These are phyloP conservation scores for Vicia faba DNA, from an alignment of 306 rosid genomes.

Conservation along the genomic window DNA sequence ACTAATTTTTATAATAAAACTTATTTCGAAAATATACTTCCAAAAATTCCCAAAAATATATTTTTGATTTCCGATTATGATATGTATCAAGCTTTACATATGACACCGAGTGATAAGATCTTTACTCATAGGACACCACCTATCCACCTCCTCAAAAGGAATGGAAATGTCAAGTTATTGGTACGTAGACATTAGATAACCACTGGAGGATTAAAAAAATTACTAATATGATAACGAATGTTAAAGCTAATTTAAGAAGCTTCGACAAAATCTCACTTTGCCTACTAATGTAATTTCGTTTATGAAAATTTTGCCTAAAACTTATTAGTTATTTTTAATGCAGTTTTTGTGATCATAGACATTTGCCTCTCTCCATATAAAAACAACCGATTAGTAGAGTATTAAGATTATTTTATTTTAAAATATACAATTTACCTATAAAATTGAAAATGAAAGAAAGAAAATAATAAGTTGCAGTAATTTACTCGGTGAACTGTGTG, in stretches of 20 bases:
- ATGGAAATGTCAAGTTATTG: no score
- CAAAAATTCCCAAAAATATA: no score
- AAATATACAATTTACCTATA: background rate
- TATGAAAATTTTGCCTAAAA: background rate
- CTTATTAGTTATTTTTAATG: background rate
- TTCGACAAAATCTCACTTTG: background rate
- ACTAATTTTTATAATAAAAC: no score
- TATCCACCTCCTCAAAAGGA: no score
- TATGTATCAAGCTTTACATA: no score
- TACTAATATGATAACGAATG: no score
- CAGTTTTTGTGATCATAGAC: background rate
- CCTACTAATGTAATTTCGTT: background rate
- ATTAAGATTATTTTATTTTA: background rate
- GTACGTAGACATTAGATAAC: no score
- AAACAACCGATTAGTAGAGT: background rate
- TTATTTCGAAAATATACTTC: no score
- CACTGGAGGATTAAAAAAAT: no score
- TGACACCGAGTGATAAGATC: no score
- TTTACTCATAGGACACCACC: no score
- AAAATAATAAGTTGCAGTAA: background rate
- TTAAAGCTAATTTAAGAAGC: background rate
- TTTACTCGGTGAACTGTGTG: background rate
- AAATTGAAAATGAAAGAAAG: conserved; percentile 16
- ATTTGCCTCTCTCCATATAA: background rate
- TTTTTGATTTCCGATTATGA: no score